A percentile compares a stretch with the other conserved stretches of the same genome.
Conservation (phyloP, 371 early-diverging fungal genomes). For the Mortierella sp. region DNA sequence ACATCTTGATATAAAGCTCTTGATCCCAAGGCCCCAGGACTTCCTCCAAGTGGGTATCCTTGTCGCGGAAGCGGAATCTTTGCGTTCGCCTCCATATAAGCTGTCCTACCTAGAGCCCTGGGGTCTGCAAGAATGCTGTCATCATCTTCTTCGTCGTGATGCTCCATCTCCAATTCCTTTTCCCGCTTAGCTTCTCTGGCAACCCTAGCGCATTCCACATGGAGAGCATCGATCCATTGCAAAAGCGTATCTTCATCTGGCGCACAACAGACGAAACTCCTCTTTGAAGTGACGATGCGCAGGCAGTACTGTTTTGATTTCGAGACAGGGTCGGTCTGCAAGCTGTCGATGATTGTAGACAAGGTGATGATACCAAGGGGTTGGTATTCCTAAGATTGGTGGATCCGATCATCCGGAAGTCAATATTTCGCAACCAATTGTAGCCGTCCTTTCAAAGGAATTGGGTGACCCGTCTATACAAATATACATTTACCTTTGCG, state of each 20-base stretch:
- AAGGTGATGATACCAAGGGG: conserved; percentile 80
- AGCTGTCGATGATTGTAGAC: conserved; percentile 75
- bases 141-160: not conserved
- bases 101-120: conserved; percentile 34
- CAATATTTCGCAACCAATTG: not conserved
- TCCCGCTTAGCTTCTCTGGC: conserved; percentile 61
- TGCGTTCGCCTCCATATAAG: conserved; percentile 10
- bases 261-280: conserved; percentile 80
- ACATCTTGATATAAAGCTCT: conserved; percentile 13
- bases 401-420: not conserved
- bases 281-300: conserved; percentile 81
- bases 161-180: conserved; percentile 2
- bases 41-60: not conserved
- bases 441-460: not conserved
- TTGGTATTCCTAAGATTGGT: conserved; percentile 73
- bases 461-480: not conserved
- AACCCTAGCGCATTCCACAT: conserved; percentile 59
- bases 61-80: not conserved
- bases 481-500: conserved; percentile 65
- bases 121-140: conserved; percentile 25
- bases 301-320: conserved; percentile 75
- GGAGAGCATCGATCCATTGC: conserved; percentile 77
- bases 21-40: not conserved
- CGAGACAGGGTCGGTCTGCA: conserved; percentile 79
- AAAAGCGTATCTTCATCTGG: conserved; percentile 68